Evolutionary conservation across 768 basidiomycete species (phyloP).

Genomic region (Russula virescens): DNA sequence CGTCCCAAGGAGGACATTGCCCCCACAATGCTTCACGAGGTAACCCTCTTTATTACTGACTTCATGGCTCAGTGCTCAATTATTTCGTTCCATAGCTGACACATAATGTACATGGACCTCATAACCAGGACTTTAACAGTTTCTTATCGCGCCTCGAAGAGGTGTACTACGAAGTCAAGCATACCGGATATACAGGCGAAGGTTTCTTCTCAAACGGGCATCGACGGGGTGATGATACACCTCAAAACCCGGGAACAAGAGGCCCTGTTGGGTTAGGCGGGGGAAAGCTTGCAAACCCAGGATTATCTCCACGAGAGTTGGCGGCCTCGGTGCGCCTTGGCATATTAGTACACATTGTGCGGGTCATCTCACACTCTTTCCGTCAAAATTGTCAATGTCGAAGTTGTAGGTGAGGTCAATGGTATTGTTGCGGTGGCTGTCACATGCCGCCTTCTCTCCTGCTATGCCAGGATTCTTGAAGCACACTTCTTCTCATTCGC

Average conservation of each 20-base stretch:
- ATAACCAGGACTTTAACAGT: constrained; percentile 81
- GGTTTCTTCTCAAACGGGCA: constrained; percentile 80
- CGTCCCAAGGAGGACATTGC: constrained; percentile 70
- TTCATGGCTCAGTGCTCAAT: background rate
- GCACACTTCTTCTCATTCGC: no score
- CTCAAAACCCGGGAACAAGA: constrained; percentile 56
- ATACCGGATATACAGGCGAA: constrained; percentile 83
- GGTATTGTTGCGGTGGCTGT: no score
- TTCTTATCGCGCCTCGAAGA: constrained; percentile 68
- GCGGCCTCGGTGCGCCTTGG: constrained; percentile 54
- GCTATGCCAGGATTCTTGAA: no score
- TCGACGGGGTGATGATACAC: constrained; percentile 58
- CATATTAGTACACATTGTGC: no score
- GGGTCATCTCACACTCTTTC: background rate
- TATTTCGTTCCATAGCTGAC: constrained; percentile 53
- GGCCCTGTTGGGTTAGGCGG: constrained; percentile 53
- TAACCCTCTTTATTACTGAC: constrained; percentile 25
- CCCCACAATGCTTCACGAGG: constrained; percentile 88
- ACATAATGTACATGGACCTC: constrained; percentile 84
- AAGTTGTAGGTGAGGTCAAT: no score
- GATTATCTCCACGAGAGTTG: constrained; percentile 60
- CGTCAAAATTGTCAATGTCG: no score
- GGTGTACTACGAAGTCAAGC: constrained; percentile 75
- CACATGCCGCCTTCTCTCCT: no score
- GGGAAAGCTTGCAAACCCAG: constrained; percentile 33